Percentiles rank a stretch among this genome's conserved stretches.
These are phyloP conservation scores for Boletus barrowsii DNA, from an alignment of 768 basidiomycete species.

Conservation along the genomic window DNA sequence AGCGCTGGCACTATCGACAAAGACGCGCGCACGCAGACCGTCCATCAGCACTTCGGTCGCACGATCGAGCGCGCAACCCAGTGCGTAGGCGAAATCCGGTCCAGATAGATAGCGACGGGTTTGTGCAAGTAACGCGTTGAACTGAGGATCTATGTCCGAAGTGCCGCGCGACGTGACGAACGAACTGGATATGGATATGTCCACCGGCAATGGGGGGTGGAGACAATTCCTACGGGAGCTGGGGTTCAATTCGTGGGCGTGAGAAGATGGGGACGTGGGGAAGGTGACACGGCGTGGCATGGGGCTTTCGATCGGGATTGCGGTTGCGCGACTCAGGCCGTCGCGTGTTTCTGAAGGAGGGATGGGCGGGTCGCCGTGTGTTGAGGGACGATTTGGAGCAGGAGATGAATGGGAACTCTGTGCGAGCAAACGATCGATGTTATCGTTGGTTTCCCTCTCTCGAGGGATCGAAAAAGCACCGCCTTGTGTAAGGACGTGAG, in stretches of 20 bases:
- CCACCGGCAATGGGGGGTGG: not conserved
- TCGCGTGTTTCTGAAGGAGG: not conserved
- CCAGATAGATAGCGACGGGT: slow-evolving; percentile 62
- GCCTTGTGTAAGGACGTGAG: slow-evolving; percentile 66
- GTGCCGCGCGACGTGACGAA: slow-evolving; percentile 5
- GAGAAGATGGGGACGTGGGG: slow-evolving; percentile 22
- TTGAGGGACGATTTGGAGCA: not conserved
- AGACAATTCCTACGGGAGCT: slow-evolving; percentile 30
- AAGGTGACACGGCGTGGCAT: slow-evolving; percentile 8
- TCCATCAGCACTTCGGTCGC: slow-evolving; percentile 63
- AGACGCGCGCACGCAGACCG: slow-evolving; percentile 64
- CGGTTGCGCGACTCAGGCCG: slow-evolving; percentile 9
- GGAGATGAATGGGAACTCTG: not conserved
- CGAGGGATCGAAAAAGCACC: slow-evolving; percentile 35
- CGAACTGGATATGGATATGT: not conserved
- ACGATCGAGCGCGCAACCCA: slow-evolving; percentile 70
- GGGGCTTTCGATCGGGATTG: slow-evolving; percentile 19
- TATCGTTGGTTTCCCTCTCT: not conserved
- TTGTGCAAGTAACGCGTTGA: slow-evolving; percentile 65
- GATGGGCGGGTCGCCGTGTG: not conserved
- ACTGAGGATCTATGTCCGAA: slow-evolving; percentile 33
- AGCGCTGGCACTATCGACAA: slow-evolving; percentile 34
- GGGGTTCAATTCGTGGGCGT: slow-evolving; percentile 13
- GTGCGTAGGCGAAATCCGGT: slow-evolving; percentile 65
- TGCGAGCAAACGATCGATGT: not conserved